Conservation (phyloP, 2,329 filamentous ascomycete species). For the Monilinia vaccinii-corymbosi region DNA sequence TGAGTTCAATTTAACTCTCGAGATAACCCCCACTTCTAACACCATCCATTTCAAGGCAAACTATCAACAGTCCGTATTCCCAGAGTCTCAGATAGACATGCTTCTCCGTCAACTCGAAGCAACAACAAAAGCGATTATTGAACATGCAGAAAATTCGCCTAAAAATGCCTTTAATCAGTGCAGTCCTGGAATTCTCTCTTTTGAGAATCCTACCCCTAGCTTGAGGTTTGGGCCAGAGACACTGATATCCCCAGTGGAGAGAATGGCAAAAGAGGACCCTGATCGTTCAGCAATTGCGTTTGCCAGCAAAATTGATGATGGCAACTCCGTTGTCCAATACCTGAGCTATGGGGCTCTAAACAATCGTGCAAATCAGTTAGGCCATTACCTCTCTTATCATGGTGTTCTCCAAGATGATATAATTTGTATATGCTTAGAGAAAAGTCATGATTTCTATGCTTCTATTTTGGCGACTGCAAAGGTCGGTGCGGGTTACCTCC, state of each 20-base stretch:
- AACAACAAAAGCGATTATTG: constrained; percentile 37
- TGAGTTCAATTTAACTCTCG: constrained; percentile 68
- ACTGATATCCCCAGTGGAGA: constrained; percentile 26
- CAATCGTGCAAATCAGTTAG: constrained; percentile 52
- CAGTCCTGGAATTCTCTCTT: constrained; percentile 18
- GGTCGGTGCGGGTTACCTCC: constrained; percentile 69
- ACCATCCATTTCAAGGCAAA: constrained; percentile 43
- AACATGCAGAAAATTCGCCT: constrained; percentile 8
- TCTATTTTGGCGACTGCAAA: constrained; percentile 69
- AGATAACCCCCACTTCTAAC: constrained; percentile 55
- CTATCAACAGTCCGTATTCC: constrained; percentile 45
- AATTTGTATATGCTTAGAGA: constrained; percentile 70
- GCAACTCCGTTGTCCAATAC: constrained; percentile 30
- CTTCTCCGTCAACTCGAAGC: constrained; percentile 54
- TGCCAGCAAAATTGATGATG: constrained; percentile 38
- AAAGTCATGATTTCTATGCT: constrained; percentile 63
- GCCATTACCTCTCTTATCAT: constrained; percentile 41
- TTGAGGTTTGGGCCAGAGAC: constrained; percentile 13
- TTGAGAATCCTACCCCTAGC: constrained; percentile 22
- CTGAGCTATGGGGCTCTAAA: constrained; percentile 62
- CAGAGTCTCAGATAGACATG: constrained; percentile 43
- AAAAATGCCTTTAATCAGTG: constrained; percentile 13
- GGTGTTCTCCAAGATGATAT: constrained; percentile 45
- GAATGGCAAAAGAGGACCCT: constrained; percentile 33
- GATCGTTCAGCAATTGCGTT: constrained; percentile 56